phyloP scores from a whole-genome alignment of 768 basidiomycete species.

The Suillus subaureus region DNA sequence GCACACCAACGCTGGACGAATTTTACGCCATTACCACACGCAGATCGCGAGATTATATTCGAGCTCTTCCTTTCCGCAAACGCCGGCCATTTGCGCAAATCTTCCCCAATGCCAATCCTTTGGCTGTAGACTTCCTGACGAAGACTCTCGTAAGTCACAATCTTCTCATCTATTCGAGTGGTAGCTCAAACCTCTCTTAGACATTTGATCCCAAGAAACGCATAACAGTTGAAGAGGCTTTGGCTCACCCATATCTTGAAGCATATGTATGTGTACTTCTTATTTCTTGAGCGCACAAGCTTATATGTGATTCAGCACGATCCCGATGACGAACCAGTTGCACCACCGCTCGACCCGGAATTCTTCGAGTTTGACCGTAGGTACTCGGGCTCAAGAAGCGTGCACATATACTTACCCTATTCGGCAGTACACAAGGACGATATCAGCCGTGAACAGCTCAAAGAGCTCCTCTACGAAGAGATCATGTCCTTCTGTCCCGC shows the following conservation, averaged over 20 bases:
- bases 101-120: constrained; percentile 88
- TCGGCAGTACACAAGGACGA: constrained; percentile 88
- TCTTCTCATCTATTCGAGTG: neutral
- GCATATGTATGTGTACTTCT: constrained; percentile 66
- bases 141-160: constrained; percentile 66
- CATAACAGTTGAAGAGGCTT: constrained; percentile 89
- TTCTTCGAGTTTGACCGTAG: constrained; percentile 97
- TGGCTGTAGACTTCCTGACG: constrained; percentile 78
- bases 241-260: constrained; percentile 94
- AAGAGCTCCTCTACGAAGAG: constrained; percentile 92
- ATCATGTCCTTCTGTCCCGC: constrained; percentile 86
- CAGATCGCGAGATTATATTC: constrained; percentile 92
- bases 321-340: constrained; percentile 94
- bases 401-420: constrained; percentile 6
- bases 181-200: constrained; percentile 35
- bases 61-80: constrained; percentile 92
- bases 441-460: constrained; percentile 93
- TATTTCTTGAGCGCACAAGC: constrained; percentile 7
- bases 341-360: constrained; percentile 91
- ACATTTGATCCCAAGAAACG: constrained; percentile 99
- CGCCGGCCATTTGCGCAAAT: constrained; percentile 77
- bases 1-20: constrained; percentile 95
- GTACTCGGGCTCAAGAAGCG: constrained; percentile 29
- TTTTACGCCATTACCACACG: constrained; percentile 96
- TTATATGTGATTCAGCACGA: constrained; percentile 62